Conservation (phyloP, 2,329 filamentous ascomycete species). For the Penicillium sp. region DNA sequence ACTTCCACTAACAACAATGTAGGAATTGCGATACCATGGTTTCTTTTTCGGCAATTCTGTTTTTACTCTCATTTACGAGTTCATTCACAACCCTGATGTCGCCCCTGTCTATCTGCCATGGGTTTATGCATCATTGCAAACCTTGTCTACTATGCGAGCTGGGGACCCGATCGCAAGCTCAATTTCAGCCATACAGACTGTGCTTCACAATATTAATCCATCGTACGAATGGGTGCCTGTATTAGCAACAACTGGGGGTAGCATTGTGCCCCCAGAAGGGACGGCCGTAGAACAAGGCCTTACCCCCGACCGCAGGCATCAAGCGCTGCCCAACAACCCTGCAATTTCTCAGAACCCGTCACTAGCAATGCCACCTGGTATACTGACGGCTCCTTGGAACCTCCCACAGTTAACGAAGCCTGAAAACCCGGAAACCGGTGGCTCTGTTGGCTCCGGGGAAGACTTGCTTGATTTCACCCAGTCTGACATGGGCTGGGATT, state of each 20-base stretch:
- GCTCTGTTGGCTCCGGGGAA: slow-evolving; percentile 27
- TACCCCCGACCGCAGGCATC: neutral
- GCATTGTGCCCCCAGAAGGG: neutral
- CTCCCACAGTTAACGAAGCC: slow-evolving; percentile 20
- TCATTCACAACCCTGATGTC: slow-evolving; percentile 40
- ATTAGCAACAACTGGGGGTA: neutral
- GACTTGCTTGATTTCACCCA: slow-evolving; percentile 38
- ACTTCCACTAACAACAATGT: neutral
- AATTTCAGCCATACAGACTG: slow-evolving; percentile 33
- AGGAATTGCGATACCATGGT: slow-evolving; percentile 47
- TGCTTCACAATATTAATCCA: slow-evolving; percentile 31
- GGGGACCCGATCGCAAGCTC: slow-evolving; percentile 29
- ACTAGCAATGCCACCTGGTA: slow-evolving; percentile 3
- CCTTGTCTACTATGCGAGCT: slow-evolving; percentile 36
- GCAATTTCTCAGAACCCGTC: neutral
- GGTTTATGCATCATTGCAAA: slow-evolving; percentile 41
- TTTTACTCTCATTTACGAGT: slow-evolving; percentile 44
- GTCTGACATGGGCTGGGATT: slow-evolving; percentile 40
- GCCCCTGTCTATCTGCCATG: slow-evolving; percentile 43
- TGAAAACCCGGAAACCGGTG: slow-evolving; percentile 21
- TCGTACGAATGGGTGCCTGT: slow-evolving; percentile 28
- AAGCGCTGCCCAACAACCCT: neutral
- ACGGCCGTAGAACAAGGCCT: neutral
- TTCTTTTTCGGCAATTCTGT: slow-evolving; percentile 46
- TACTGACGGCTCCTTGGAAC: slow-evolving; percentile 24